Conservation (phyloP, 768 basidiomycete genomes). For the Calocybe gangraenosa region DNA sequence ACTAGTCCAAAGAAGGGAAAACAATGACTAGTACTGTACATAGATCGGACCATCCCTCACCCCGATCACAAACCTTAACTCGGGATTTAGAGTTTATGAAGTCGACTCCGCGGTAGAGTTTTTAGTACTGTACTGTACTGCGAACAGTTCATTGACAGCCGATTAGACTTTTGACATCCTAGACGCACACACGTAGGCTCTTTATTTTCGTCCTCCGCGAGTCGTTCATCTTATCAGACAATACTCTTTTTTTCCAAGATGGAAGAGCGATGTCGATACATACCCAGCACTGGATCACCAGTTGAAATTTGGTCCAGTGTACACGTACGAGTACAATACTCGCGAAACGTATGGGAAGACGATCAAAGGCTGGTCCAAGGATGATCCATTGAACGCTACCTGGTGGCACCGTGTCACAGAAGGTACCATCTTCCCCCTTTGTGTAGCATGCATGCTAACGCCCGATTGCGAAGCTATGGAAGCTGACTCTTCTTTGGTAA, state of each 20-base stretch:
- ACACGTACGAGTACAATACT: slow-evolving; percentile 63
- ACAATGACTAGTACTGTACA: too few species aligned
- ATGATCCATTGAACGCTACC: slow-evolving; percentile 74
- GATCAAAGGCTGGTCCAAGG: slow-evolving; percentile 52
- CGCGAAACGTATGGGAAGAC: slow-evolving; percentile 60
- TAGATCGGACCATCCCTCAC: slow-evolving; percentile 71
- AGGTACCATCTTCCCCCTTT: slow-evolving; percentile 31
- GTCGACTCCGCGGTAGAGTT: slow-evolving; percentile 60
- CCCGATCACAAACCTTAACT: slow-evolving; percentile 67
- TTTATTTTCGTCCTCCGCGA: background rate
- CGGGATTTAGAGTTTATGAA: slow-evolving; percentile 71
- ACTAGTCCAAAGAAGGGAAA: too few species aligned
- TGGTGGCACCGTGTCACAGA: slow-evolving; percentile 84
- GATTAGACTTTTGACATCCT: slow-evolving; percentile 70
- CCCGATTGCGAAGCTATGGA: slow-evolving; percentile 47
- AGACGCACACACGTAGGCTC: slow-evolving; percentile 69
- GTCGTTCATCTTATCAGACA: background rate
- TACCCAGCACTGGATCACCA: slow-evolving; percentile 60
- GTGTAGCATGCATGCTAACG: background rate
- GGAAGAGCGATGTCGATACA: slow-evolving; percentile 57
- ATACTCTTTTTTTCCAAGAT: slow-evolving; percentile 39
- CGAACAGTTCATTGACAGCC: background rate
- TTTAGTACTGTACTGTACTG: background rate
- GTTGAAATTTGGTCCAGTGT: slow-evolving; percentile 55
- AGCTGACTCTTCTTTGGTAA: slow-evolving; percentile 50